Evolutionary conservation across 257 asterid genomes (phyloP).

Genomic region (Lavandula angustifolia): DNA sequence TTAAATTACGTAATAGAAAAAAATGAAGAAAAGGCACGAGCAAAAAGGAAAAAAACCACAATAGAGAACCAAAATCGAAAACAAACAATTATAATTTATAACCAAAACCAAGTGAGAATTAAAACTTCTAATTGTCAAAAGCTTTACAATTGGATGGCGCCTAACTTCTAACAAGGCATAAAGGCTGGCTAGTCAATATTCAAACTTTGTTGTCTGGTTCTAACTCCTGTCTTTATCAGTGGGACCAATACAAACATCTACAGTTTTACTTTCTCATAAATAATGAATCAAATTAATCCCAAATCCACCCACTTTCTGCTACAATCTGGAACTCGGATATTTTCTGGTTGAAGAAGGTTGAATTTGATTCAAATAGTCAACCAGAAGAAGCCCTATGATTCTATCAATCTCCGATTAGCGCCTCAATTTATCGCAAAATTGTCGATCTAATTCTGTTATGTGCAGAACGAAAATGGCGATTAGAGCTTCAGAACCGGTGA

Average conservation of each 20-base stretch:
- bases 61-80: too few relatives aligned
- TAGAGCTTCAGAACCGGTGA: constrained; percentile 38
- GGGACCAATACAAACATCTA: neutral
- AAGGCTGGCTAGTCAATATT: too few relatives aligned
- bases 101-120: too few relatives aligned
- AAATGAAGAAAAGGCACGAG: too few relatives aligned
- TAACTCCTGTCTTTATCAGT: constrained; percentile 31
- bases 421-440: neutral
- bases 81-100: too few relatives aligned
- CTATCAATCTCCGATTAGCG: constrained; percentile 4
- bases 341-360: neutral
- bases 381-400: constrained; percentile 9
- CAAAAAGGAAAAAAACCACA: too few relatives aligned
- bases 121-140: neutral
- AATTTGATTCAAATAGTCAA: neutral
- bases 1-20: too few relatives aligned
- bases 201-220: neutral
- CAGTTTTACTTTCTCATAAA: too few relatives aligned
- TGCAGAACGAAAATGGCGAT: constrained; percentile 55
- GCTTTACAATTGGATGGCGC: neutral
- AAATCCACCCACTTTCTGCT: neutral
- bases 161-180: too few relatives aligned
- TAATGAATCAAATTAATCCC: neutral
- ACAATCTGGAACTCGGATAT: neutral
- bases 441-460: constrained; percentile 34